Base-by-base conservation (phyloP, 192 early-diverging fungal genomes). In the Gonapodya sp. region DNA sequence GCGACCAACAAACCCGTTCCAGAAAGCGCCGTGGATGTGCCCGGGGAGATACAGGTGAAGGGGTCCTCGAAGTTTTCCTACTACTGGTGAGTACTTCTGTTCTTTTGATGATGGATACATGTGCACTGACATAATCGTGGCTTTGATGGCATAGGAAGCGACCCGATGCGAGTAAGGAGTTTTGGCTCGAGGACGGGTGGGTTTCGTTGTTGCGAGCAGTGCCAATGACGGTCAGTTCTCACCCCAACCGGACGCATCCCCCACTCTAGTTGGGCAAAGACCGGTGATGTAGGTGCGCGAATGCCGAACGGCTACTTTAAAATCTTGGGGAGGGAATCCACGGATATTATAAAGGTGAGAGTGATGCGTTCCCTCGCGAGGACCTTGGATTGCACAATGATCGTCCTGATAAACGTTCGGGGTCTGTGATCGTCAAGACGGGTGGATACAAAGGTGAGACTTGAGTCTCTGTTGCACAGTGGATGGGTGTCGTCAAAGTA, bases 381-480 rank as follows among this genome's bases (percentile, higher is more conserved):
- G n/a, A n/a, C n/a, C n/a, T n/a, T n/a, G n/a, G n/a, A n/a, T n/a
- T n/a, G n/a, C n/a, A n/a, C 14, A 37, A 16, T 31, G 64, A 34
- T 35, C 2, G 35, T 35, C 37, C 2, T n/a, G 36, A 34, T 81
- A 32, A 16, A n/a, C 31, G 78, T 33, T 46, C 32, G 35, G 2
- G 32, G 31, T 18, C 46, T n/a, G 35, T 36, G 79, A 16, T 14
- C 36, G 16, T 34, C 18, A 31, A 87, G 87, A 89, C 91, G 16
- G 94, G 95, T 78, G 94, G 94, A 1, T 95, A 93, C 87, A 96
- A 96, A 84, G 46, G 46, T 64, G n/a, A n/a, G n/a, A n/a, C n/a
- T n/a, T n/a, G n/a, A 64, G 8, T 16, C 46, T 64, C 46, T 64
- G 8, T 64, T 64, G 8, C 46, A 24, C 8, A 24, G 24, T 64